Evolutionary conservation across 441 rosid genomes (phyloP).

Genomic region (Corymbia citriodora): DNA sequence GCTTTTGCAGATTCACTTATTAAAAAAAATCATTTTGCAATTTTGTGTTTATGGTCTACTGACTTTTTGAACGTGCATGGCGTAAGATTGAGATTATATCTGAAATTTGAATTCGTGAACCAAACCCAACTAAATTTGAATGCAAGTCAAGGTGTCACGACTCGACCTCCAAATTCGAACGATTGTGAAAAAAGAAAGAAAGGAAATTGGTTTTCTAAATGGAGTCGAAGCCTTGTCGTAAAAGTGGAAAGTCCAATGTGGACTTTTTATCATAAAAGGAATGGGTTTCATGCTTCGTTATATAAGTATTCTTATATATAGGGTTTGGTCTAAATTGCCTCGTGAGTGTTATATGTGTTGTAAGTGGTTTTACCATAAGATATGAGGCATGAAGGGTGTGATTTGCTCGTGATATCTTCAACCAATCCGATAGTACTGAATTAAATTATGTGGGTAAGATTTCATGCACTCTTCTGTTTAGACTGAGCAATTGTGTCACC

Average conservation of each 20-base stretch:
- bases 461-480: background rate
- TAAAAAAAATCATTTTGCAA: background rate
- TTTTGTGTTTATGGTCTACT: background rate
- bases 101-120: background rate
- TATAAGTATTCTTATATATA: background rate
- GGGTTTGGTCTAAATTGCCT: background rate
- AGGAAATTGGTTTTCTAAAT: background rate
- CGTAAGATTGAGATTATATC: background rate
- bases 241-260: background rate
- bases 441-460: background rate
- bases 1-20: background rate
- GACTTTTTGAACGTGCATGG: rapidly evolving
- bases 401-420: background rate
- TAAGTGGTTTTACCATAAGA: background rate
- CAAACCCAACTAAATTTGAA: background rate
- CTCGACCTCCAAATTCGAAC: background rate
- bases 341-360: background rate
- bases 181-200: background rate
- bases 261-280: background rate
- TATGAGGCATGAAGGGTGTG: background rate
- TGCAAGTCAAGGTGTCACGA: background rate
- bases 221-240: background rate
- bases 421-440: background rate
- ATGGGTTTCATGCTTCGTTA: background rate
- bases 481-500: background rate